Evolutionary conservation across 106 monocot genomes (phyloP).

Genomic region (Allium sativum): DNA sequence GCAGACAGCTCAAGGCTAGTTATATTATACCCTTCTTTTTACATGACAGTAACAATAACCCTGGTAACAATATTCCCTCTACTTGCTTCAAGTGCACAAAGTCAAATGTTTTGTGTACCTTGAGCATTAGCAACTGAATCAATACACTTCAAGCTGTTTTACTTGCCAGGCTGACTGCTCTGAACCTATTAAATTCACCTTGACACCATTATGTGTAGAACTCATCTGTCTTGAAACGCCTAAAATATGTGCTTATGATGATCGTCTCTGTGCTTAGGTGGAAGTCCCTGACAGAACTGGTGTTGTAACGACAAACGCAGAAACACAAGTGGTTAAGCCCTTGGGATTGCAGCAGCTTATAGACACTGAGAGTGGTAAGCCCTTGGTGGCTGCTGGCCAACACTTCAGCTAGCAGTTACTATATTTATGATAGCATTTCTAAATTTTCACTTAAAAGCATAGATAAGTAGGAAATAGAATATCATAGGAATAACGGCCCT

Average conservation of each 20-base stretch:
- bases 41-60: neutral
- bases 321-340: conserved; percentile 60
- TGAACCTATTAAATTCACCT: no score
- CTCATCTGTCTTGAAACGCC: no score
- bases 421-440: no score
- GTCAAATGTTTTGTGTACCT: no score
- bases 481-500: neutral
- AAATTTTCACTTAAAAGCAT: no score
- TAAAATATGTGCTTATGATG: neutral
- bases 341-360: conserved; percentile 55
- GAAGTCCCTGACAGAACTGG: conserved; percentile 72
- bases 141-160: no score
- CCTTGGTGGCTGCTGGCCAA: neutral
- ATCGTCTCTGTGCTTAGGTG: conserved; percentile 25
- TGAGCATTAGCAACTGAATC: no score
- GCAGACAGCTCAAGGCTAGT: conserved; percentile 82
- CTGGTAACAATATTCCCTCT: neutral
- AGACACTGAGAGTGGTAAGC: conserved; percentile 50
- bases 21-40: neutral
- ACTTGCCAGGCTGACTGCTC: no score
- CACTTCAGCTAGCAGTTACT: no score
- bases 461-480: neutral
- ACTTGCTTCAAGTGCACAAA: neutral
- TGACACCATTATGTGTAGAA: no score
- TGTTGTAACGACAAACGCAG: conserved; percentile 58